Conservation (phyloP, 805 yeast species). For the Sugiyamaella floridensis region DNA sequence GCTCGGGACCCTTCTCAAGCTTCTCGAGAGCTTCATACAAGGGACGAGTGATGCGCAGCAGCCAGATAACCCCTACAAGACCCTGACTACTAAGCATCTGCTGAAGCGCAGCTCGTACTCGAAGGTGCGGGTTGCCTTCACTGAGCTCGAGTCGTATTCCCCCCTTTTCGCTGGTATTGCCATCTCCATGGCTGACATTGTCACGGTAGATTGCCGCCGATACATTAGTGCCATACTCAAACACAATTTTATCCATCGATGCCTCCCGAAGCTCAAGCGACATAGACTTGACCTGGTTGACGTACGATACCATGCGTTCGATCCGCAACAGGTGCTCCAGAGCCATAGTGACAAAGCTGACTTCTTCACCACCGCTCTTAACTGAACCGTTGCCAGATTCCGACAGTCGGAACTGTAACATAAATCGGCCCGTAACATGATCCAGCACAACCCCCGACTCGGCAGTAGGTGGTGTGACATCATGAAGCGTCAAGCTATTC, state of each 20-base stretch:
- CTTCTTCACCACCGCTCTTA: background rate
- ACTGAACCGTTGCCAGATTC: background rate
- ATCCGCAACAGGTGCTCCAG: constrained; percentile 21
- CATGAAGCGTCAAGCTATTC: background rate
- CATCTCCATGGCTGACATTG: background rate
- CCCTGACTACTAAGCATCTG: constrained; percentile 24
- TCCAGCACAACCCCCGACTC: constrained; percentile 20
- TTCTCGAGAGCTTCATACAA: constrained; percentile 20
- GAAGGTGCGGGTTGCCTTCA: constrained; percentile 22
- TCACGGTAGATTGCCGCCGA: constrained; percentile 8
- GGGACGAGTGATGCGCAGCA: constrained; percentile 26
- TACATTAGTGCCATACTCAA: constrained; percentile 21
- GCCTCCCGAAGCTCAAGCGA: constrained; percentile 24
- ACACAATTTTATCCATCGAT: constrained; percentile 25
- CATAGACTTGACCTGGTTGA: constrained; percentile 24
- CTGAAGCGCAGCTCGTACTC: constrained; percentile 24
- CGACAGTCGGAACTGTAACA: constrained; percentile 4
- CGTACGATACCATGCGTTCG: constrained; percentile 27
- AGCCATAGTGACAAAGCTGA: constrained; percentile 9
- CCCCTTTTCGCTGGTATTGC: constrained; percentile 2
- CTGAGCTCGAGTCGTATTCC: constrained; percentile 14
- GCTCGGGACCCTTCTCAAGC: constrained; percentile 7
- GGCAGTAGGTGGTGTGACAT: background rate
- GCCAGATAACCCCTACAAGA: constrained; percentile 22
- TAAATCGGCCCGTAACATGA: constrained; percentile 20